phyloP scores from a whole-genome alignment of 2,329 filamentous ascomycete genomes.

The Cladorrhinum sp. region DNA sequence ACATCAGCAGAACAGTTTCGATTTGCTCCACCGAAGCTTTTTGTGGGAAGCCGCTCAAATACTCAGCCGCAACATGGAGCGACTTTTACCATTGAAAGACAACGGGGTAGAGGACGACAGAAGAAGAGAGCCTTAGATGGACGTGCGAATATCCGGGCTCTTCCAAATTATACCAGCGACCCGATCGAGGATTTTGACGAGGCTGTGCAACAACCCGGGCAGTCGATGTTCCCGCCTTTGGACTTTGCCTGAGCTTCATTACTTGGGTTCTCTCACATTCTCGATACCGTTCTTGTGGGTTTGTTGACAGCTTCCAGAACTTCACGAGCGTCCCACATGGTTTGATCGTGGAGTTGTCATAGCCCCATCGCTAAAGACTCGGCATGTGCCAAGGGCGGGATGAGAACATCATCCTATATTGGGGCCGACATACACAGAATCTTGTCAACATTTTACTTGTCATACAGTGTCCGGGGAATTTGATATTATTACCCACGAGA shows the following conservation, averaged over 20 bases:
- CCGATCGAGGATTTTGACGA: constrained; percentile 34
- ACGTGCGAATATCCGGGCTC: constrained; percentile 30
- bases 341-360: no score
- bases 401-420: no score
- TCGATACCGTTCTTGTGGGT: background rate
- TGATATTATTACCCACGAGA: background rate
- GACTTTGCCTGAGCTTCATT: constrained; percentile 24
- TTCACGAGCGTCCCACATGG: no score
- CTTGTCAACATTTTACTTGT: no score
- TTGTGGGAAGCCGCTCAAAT: constrained; percentile 29
- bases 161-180: constrained; percentile 32
- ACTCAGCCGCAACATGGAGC: background rate
- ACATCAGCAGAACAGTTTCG: constrained; percentile 23
- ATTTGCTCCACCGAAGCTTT: constrained; percentile 31
- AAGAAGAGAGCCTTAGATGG: constrained; percentile 25
- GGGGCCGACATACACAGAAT: no score
- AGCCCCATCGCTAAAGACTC: no score
- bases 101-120: constrained; percentile 20
- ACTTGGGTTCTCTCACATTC: background rate
- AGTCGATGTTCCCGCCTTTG: constrained; percentile 28
- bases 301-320: background rate
- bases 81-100: constrained; percentile 10
- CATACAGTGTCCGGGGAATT: no score
- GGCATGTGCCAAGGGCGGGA: no score
- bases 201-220: constrained; percentile 9